Base-by-base conservation (phyloP, 2,329 filamentous ascomycete genomes). In the Botrytis medusae region DNA sequence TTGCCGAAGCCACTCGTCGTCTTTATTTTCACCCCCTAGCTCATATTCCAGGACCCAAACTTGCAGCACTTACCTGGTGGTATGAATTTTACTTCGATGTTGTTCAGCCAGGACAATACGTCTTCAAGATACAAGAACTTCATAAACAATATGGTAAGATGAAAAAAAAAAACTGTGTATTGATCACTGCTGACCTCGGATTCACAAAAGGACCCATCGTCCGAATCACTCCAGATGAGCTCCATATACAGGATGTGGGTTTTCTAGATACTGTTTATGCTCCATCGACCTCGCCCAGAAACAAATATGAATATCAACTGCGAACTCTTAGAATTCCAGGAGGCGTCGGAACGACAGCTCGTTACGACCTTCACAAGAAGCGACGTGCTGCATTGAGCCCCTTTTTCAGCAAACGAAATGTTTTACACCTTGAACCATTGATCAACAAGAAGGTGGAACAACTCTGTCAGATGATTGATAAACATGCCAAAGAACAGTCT, bases 21-120 rank as follows among this genome's bases (percentile, higher is more conserved):
- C 9, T 51, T 12, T 51, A 51, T 25, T 25, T 51, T 51, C 46
- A 51, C 4, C 6, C 46, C 22, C 22, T 51, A 25, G 46, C 46
- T 42, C 62, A 73, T 32, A 74, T 78, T 57, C 78, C 78, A 4
- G 78, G 77, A 4, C 77, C 77, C 16, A 77, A 74, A 68, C 48
- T 78, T 65, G 77, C 77, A 32, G 77, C 74, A 32, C 62, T 65
- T 4, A 76, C 77, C 18, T 75, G 73, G 42, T 71, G 77, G 42
- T 78, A 78, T 44, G 73, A 78, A 48, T 74, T 71, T 18, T 78
- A 76, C 59, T 74, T 71, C 59, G 71, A 73, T 29, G 60, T 76
- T 57, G 57, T 67, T 34, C 72, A 67, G 32, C 73, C 74, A 4
- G 63, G 63, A 48, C 70, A 65, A 18, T 77, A 71, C 25, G 76